These are phyloP conservation scores for Parsonsia alboflavescens DNA, from an alignment of 257 asterid species.

Conservation along the genomic window DNA sequence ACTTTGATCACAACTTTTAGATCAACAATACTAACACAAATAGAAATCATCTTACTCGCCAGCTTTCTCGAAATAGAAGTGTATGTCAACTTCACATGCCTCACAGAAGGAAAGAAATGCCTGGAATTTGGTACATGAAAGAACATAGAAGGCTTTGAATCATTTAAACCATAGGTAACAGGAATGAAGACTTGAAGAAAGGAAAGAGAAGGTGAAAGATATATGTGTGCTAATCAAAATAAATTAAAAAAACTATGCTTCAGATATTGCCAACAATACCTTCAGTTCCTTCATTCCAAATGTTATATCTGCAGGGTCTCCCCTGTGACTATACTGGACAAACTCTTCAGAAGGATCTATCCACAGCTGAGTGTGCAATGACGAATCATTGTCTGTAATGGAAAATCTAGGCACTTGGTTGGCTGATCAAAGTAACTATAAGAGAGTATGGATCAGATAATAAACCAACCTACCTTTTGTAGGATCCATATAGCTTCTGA, in stretches of 20 bases:
- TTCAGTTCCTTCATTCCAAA: slow-evolving; percentile 92
- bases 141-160: background rate
- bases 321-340: slow-evolving; percentile 71
- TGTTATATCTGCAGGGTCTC: slow-evolving; percentile 89
- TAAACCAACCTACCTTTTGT: slow-evolving; percentile 57
- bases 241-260: too few relatives aligned
- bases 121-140: slow-evolving; percentile 36
- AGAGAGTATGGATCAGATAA: slow-evolving; percentile 8
- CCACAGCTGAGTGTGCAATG: slow-evolving; percentile 95
- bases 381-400: slow-evolving; percentile 79
- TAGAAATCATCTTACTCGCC: slow-evolving; percentile 74
- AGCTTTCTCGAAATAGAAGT: slow-evolving; percentile 80
- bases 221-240: background rate
- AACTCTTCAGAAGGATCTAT: slow-evolving; percentile 94
- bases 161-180: background rate
- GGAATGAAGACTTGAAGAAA: background rate
- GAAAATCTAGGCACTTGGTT: slow-evolving; percentile 19
- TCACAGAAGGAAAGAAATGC: slow-evolving; percentile 94
- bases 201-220: background rate
- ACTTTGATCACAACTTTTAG: background rate
- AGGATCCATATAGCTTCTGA: slow-evolving; percentile 93
- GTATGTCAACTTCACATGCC: slow-evolving; percentile 94
- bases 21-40: slow-evolving; percentile 15
- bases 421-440: slow-evolving; percentile 1
- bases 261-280: slow-evolving; percentile 38